Base-by-base conservation (phyloP, 2,329 filamentous ascomycete species). In the Aspergillus vadensis region DNA sequence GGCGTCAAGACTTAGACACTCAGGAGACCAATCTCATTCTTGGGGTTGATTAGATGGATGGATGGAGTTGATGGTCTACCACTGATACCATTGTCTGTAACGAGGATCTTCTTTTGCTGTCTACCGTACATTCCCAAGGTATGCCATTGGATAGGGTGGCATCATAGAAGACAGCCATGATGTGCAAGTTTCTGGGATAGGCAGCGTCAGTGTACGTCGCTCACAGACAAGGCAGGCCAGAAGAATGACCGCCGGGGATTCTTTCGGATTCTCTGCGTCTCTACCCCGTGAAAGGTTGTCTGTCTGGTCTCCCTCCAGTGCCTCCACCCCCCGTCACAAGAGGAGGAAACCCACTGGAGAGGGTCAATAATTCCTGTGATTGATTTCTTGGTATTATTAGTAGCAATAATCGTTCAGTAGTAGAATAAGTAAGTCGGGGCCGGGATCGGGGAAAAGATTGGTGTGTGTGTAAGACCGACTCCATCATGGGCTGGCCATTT, bases 181-280 rank as follows among this genome's bases (percentile, higher is more conserved):
- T 44, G 41, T 44, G 41, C 41, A 19, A 19, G 41, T 43, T 10
- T 30, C 27, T 30, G 27, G 27, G 27, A 30, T 30, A 30, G 27
- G 27, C 27, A 10, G 9, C 9, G 27, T 30, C 27, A 12, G 27
- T 17, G 14, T 47, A 47, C 43, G 19, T 48, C 10, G 44, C 14
- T 48, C 12, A 4, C 44, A 23, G 44, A 27, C 21, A 21, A 25
- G 21, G 44, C 21, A 27, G 44, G 19, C 32, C 21, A 48, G 21
- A 44, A 21, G 41, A 17, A 44, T 44, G 41, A 44, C 41, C 41
- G 41, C 19, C 41, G 19, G 41, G 41, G 39, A 39, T 55, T 55
- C 52, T 55, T 39, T 55, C 39, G 30, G 52, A 12, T 55, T 55
- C 52, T 55, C 38, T 55, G 21, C 52, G 39, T 55, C 52, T 55